Evolutionary conservation across 2,329 filamentous ascomycete genomes (phyloP).

Genomic region (Ustilaginoidea virens): DNA sequence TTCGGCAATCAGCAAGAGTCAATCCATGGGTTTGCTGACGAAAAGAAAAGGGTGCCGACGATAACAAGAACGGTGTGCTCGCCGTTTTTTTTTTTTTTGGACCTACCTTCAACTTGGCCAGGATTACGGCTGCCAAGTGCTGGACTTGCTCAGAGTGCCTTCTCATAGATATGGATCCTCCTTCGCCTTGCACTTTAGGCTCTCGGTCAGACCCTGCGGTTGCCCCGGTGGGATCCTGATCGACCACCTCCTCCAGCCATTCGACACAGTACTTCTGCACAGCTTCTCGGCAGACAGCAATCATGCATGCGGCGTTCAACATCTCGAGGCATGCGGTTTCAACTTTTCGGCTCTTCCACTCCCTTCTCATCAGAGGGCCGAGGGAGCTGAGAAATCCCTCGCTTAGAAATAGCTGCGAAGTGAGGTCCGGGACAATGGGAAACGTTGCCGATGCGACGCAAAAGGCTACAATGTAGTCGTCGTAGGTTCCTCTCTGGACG

Average conservation of each 20-base stretch:
- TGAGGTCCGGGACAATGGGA: conserved; percentile 64
- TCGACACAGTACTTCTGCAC: conserved; percentile 72
- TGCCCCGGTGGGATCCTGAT: conserved; percentile 47
- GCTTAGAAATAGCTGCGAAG: conserved; percentile 66
- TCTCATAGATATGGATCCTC: conserved; percentile 43
- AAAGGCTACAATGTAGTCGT: conserved; percentile 82
- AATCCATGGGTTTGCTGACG: no score
- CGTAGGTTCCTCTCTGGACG: conserved; percentile 60
- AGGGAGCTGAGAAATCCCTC: conserved; percentile 74
- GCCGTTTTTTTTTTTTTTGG: no score
- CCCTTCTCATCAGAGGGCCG: conserved; percentile 59
- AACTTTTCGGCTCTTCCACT: conserved; percentile 72
- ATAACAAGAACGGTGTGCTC: no score
- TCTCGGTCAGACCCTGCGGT: conserved; percentile 34
- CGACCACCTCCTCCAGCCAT: conserved; percentile 76
- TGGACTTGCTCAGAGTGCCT: conserved; percentile 46
- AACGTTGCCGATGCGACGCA: conserved; percentile 85
- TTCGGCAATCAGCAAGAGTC: no score
- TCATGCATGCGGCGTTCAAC: conserved; percentile 82
- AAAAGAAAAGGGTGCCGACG: no score
- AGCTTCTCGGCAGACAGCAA: conserved; percentile 64
- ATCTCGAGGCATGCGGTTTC: conserved; percentile 79
- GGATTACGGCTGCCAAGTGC: conserved; percentile 55
- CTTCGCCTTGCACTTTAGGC: conserved; percentile 41
- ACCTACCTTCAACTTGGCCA: conserved; percentile 52